phyloP scores from a whole-genome alignment of 2,329 filamentous ascomycete genomes.

The Colletotrichum sp. region DNA sequence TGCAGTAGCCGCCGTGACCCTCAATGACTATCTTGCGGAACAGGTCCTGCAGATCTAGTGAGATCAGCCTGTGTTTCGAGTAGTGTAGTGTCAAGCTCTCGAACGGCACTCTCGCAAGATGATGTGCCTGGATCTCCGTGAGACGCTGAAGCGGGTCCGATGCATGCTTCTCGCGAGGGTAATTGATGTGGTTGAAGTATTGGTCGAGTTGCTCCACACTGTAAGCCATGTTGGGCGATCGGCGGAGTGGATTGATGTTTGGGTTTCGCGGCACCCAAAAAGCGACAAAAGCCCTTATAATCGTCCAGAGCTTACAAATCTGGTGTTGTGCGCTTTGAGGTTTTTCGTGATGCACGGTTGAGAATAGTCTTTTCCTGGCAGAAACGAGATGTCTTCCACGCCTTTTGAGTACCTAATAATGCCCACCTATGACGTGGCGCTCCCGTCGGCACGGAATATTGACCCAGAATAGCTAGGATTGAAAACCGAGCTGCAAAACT shows the following conservation, averaged over 20 bases:
- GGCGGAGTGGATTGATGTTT: background rate
- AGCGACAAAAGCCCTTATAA: background rate
- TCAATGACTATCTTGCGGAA: conserved; percentile 51
- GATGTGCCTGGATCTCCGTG: conserved; percentile 37
- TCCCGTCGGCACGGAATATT: background rate
- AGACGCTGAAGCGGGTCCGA: conserved; percentile 33
- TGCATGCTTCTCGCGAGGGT: conserved; percentile 25
- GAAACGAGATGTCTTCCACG: background rate
- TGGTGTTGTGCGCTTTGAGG: background rate
- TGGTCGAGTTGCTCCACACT: conserved; percentile 31
- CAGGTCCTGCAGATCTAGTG: conserved; percentile 44
- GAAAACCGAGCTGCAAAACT: background rate
- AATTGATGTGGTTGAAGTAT: conserved; percentile 34
- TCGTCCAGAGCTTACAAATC: background rate
- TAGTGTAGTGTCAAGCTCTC: conserved; percentile 62
- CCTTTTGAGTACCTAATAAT: background rate
- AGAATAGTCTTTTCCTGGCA: background rate
- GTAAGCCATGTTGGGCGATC: conserved; percentile 20
- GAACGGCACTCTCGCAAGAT: conserved; percentile 58
- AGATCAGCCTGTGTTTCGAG: conserved; percentile 36
- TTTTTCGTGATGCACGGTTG: background rate
- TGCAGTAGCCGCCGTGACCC: conserved; percentile 58
- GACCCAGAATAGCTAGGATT: background rate
- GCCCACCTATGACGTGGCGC: background rate
- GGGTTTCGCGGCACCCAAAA: background rate